Base-by-base conservation (phyloP, 768 basidiomycete species). In the Mycena latifolia region DNA sequence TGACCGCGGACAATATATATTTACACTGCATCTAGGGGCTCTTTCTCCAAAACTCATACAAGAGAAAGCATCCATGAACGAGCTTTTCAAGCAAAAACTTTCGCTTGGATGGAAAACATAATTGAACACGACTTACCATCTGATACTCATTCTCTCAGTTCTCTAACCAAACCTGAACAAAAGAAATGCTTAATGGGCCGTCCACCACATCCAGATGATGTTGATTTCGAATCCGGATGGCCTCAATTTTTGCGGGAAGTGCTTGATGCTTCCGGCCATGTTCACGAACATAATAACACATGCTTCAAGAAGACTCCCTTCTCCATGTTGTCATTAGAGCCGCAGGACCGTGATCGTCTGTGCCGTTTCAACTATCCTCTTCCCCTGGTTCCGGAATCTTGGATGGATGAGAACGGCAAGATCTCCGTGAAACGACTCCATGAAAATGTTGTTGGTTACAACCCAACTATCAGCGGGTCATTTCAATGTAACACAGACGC, bases 401-500 rank as follows among this genome's bases (percentile, higher is more conserved):
- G 22, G 12, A 61, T 70, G 53, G 66, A 70, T n/a, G 65, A 70
- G 11, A 52, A 70, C 41, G 69, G 69, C 11, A 67, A 61, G 24
- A 61, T 70, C 5, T 35, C 50, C 11, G 12, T 61, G 43, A 63
- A 64, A 35, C 65, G 62, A 0, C 7, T 15, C 2, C 14, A 67
- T 54, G 48, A 22, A 25, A 18, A 17, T 2, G 58, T 67, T 24
- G 69, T 70, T 7, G 62, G 51, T 5, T 65, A 64, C 43, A 61
- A 60, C 56, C 66, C 65, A 0, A 56, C 46, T 1, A 43, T 65
- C 25, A 53, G 55, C 25, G 41, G 65, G 5, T 47, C 43, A 6
- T 61, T 63, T n/a, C 65, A 67, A 22, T 70, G 69, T 41, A 70
- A 70, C 28, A 64, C 66, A 10, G 66, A 70, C 24, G 46, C 41